These are phyloP conservation scores for Kickxella alabastrina DNA, from an alignment of 192 early-diverging fungal genomes.

Conservation along the genomic window DNA sequence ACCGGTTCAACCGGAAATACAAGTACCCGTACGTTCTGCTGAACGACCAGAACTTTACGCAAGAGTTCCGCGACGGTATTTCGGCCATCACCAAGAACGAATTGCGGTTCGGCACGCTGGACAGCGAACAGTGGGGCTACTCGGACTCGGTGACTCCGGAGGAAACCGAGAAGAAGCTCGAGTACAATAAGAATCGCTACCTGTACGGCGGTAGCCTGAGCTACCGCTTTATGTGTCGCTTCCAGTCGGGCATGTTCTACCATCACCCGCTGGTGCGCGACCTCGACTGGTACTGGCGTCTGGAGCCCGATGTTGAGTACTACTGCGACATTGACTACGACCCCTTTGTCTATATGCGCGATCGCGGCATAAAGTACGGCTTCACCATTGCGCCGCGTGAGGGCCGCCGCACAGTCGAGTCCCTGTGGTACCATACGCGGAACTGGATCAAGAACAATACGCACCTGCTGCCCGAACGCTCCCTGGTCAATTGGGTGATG, in stretches of 20 bases:
- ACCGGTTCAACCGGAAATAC: constrained; percentile 67
- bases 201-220: constrained; percentile 65
- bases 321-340: constrained; percentile 72
- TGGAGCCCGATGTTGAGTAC: constrained; percentile 71
- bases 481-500: constrained; percentile 50
- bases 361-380: constrained; percentile 66
- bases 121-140: constrained; percentile 42
- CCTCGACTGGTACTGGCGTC: constrained; percentile 71
- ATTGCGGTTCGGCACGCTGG: constrained; percentile 40
- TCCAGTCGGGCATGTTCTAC: constrained; percentile 63
- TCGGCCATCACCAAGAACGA: constrained; percentile 39
- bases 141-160: constrained; percentile 43
- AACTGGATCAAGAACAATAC: constrained; percentile 52
- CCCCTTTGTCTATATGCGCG: constrained; percentile 66
- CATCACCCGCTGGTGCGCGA: constrained; percentile 56
- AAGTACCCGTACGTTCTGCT: constrained; percentile 78
- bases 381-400: constrained; percentile 66
- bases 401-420: constrained; percentile 55
- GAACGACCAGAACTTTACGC: constrained; percentile 69
- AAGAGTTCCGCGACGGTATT: constrained; percentile 61
- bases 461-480: constrained; percentile 25
- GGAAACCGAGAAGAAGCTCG: constrained; percentile 31
- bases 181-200: constrained; percentile 50
- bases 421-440: constrained; percentile 58
- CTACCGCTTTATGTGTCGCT: constrained; percentile 75